Evolutionary conservation across 2,329 filamentous ascomycete species (phyloP).

Genomic region (Fusarium sublunatum): DNA sequence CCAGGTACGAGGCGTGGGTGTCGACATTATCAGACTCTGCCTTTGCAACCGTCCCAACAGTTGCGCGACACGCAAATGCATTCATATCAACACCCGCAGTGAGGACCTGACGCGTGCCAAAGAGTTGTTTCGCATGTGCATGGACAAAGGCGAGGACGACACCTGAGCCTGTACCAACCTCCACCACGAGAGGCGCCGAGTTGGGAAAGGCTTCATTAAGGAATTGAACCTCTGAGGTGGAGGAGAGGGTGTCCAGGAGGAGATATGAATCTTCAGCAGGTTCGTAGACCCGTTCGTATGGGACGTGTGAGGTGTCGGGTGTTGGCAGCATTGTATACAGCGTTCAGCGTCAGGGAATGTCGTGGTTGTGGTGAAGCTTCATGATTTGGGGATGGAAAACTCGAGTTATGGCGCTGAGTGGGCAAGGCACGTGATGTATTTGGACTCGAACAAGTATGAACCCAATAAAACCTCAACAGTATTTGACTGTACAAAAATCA

Average conservation of each 20-base stretch:
- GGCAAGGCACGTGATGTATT: conserved; percentile 35
- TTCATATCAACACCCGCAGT: conserved; percentile 88
- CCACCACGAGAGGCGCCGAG: conserved; percentile 74
- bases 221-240: conserved; percentile 73
- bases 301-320: conserved; percentile 90
- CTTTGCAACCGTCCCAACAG: conserved; percentile 72
- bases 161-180: conserved; percentile 91
- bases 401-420: conserved; percentile 17
- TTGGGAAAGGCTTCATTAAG: conserved; percentile 70
- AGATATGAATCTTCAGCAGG: conserved; percentile 97
- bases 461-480: conserved; percentile 1
- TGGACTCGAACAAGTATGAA: not conserved
- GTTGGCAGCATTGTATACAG: conserved; percentile 81
- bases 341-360: not conserved
- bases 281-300: conserved; percentile 90
- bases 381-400: conserved; percentile 28
- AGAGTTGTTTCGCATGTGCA: conserved; percentile 77
- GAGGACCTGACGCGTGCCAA: conserved; percentile 77
- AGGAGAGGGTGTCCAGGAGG: conserved; percentile 89
- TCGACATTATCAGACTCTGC: conserved; percentile 51
- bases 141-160: conserved; percentile 91
- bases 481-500: not conserved
- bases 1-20: conserved; percentile 68
- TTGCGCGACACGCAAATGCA: conserved; percentile 81
- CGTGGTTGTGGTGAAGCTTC: conserved; percentile 39